Base-by-base conservation (phyloP, 768 basidiomycete genomes). In the Cantharellus cinnabarinus region DNA sequence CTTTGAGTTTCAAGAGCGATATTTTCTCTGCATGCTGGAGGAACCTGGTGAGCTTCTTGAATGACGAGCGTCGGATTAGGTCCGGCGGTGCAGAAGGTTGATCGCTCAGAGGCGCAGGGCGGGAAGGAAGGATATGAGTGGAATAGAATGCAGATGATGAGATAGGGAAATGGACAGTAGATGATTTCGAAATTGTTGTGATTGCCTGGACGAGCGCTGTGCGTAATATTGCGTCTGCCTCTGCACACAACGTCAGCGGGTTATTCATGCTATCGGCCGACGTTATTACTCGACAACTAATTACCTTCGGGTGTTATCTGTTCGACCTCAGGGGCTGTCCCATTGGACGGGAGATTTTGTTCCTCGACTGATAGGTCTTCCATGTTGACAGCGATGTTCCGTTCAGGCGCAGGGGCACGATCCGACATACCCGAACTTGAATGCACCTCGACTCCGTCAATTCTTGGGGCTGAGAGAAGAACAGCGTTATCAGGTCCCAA, bases 21-120 rank as follows among this genome's bases (percentile, higher is more conserved):
- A 80, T 77, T 67, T 93, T 93, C 62, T 88, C 85, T 15, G 77
- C 73, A 15, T 77, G 66, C 67, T 85, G 90, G 65, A 95, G 74
- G 72, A 94, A 91, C 1, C 82, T 75, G 1, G 81, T 76, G 20
- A 93, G 74, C 5, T 87, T 86, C 69, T 91, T 95, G 72, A 81
- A 77, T 2, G 76, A 76, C 1, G 87, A 89, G 5, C 82, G 76
- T 64, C 85, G 89, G 68, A 93, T 83, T 7, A 54, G 7, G 7
- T 54, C 52, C 29, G 10, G 44, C 20, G 20, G 20, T 10, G 44
- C 10, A 29, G 15, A 40, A 4, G 56, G 1, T 10, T 10, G 44
- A 10, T 29, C 44, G 10, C 29, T 48, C 44, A 10, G 10, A 10
- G 52, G 38, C 14, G 52, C 52, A 10, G 52, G 52, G n/a, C 89